These are phyloP conservation scores for Puccinia sorghi DNA, from an alignment of 1,284 basidiomycete species.

Conservation along the genomic window DNA sequence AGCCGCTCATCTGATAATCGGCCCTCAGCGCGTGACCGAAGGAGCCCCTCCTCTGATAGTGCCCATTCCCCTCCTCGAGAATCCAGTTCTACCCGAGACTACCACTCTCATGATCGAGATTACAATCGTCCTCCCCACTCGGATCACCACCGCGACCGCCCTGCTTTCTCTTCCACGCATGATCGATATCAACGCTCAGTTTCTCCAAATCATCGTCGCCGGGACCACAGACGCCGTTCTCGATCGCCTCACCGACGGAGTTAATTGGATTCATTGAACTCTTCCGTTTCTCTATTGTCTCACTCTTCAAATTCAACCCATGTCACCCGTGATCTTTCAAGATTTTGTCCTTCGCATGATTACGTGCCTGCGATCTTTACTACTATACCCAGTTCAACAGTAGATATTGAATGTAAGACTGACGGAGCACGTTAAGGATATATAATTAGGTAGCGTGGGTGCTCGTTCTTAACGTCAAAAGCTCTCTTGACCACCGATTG, in stretches of 20 bases:
- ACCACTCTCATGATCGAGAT: background rate
- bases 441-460: background rate
- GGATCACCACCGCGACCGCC: background rate
- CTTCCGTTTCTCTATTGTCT: background rate
- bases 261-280: background rate
- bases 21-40: background rate
- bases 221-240: constrained; percentile 12
- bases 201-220: constrained; percentile 1
- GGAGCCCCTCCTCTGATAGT: constrained; percentile 4
- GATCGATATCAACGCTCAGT: constrained; percentile 12
- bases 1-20: background rate
- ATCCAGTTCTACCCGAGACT: background rate
- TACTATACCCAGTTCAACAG: no score
- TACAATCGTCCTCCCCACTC: background rate
- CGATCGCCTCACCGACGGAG: constrained; percentile 9
- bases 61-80: constrained; percentile 14
- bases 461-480: background rate
- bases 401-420: no score
- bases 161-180: background rate
- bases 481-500: no score
- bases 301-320: background rate
- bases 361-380: background rate
- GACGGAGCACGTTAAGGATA: no score
- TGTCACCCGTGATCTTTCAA: background rate
- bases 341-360: background rate